Evolutionary conservation across 177 flowering plant genomes (phyloP), one percentile per base, ranked within the genome.

Genomic region (Tripterygium wilfordii): DNA sequence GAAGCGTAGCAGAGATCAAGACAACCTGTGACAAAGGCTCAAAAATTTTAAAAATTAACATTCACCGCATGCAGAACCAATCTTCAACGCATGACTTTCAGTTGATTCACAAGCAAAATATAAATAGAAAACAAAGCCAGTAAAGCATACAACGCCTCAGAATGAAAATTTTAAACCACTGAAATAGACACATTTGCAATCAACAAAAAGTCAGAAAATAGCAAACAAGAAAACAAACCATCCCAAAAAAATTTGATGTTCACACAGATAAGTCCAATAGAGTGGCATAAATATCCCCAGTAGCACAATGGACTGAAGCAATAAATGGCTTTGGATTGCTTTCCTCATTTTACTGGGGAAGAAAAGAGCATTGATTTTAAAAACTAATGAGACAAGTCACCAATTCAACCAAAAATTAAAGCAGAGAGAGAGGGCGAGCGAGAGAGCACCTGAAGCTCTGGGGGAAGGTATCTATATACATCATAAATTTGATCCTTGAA

Each of bases 1-100:
- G 97, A 56, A 90, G 84, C 2, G 97, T 87, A 42, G 95, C 96
- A 48, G 96, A 87, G 30, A 89, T 80, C 71, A 86, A 68, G 42
- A 72, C 79, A 55, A 86, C 97, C 95, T 89, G 53, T 24, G 74
- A 10, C 9, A 46, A 32, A 9, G 56, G 17, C 13, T 16, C 7
- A 36, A 37, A 49, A 23, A 15, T 33, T 39, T 30, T 36, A 48
- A 30, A 30, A 30, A 30, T 30, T 30, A 30, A 6, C 12, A 12
- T 30, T 30, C 12, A 6, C 12, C 33, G 12, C 7, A 30, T 6
- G 33, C 7, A 30, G 33, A 30, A 30, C 33, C 12, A 30, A 30
- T 12, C 33, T 12, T 6, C 12, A 7, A 6, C 33, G 33, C 33
- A 6, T 30, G 33, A n/a, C n/a, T n/a, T n/a, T n/a, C n/a, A n/a